Evolutionary conservation across 2,329 filamentous ascomycete genomes (phyloP).

Genomic region (Penicillium sp.): DNA sequence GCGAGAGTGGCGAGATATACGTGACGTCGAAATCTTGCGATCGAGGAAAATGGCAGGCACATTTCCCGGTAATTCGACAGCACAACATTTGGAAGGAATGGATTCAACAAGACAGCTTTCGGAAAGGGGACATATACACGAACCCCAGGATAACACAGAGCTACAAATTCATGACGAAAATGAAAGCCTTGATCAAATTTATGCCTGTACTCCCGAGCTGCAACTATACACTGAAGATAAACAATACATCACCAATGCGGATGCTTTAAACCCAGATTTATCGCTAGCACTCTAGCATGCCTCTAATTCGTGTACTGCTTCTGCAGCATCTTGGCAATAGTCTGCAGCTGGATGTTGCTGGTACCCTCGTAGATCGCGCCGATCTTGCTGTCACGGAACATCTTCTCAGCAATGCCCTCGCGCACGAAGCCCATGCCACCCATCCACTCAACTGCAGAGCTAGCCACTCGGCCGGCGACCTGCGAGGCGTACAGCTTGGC

Average conservation of each 20-base stretch:
- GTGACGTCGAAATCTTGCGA: not conserved
- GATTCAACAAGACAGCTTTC: too few relatives aligned
- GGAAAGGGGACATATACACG: not conserved
- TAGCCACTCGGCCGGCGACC: conserved; percentile 81
- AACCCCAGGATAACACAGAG: not conserved
- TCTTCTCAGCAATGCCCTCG: conserved; percentile 97
- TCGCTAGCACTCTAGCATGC: not conserved
- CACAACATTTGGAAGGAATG: too few relatives aligned
- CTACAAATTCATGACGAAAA: not conserved
- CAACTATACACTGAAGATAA: conserved; percentile 1
- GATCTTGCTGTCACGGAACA: conserved; percentile 96
- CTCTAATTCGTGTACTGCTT: conserved; percentile 62
- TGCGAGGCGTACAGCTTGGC: conserved; percentile 94
- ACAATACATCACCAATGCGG: conserved; percentile 6
- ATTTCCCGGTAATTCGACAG: not conserved
- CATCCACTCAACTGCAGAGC: conserved; percentile 96
- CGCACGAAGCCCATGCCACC: conserved; percentile 98
- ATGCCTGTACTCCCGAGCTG: conserved; percentile 4
- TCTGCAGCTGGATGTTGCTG: conserved; percentile 67
- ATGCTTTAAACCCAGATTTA: not conserved
- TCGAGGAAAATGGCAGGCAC: not conserved
- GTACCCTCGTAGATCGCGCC: conserved; percentile 92
- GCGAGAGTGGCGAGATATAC: not conserved
- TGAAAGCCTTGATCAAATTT: not conserved
- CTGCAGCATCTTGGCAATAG: conserved; percentile 69